Conservation (phyloP, 2,329 filamentous ascomycete genomes). For the Fusarium coicis region DNA sequence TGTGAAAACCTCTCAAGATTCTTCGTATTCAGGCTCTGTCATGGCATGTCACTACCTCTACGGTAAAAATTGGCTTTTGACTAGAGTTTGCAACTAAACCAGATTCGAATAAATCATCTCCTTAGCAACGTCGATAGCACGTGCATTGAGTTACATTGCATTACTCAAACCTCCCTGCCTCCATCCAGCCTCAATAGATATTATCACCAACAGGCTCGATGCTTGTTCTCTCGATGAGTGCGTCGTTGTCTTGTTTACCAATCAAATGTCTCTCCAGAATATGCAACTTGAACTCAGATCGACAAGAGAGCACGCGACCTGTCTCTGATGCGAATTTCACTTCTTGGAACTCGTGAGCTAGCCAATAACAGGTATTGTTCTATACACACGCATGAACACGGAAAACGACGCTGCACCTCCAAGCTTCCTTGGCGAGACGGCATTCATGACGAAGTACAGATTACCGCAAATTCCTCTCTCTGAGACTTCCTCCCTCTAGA, state of each 20-base stretch:
- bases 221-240: background rate
- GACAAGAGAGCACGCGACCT: constrained; percentile 24
- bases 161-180: constrained; percentile 1
- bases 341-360: background rate
- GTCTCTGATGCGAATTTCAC: background rate
- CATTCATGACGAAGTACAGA: background rate
- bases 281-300: background rate
- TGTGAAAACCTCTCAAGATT: background rate
- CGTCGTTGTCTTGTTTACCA: background rate
- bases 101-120: constrained; percentile 22
- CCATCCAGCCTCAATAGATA: background rate
- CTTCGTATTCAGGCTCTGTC: background rate
- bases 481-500: background rate
- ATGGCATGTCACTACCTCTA: background rate
- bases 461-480: background rate
- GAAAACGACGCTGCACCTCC: background rate
- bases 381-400: background rate
- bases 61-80: constrained; percentile 17
- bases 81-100: constrained; percentile 21
- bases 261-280: background rate
- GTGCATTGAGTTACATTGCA: background rate
- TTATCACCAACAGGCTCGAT: background rate
- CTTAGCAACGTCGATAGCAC: constrained; percentile 13
- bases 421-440: background rate
- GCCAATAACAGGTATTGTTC: background rate